Conservation (phyloP, 148 eudicot genomes). For the Hydrangea macrophylla region DNA sequence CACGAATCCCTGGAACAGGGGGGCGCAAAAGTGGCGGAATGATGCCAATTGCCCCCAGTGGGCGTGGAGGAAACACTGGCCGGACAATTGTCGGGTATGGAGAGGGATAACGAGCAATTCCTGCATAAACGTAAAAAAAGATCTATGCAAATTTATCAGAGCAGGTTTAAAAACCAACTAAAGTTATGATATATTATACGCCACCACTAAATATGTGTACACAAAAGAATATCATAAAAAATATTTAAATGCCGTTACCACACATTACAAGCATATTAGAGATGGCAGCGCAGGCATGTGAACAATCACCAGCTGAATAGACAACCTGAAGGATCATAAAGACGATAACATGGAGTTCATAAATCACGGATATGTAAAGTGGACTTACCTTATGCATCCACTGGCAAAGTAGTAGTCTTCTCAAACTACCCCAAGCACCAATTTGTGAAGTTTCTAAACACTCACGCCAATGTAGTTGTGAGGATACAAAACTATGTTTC, state of each 20-base stretch:
- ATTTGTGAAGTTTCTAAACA: constrained; percentile 45
- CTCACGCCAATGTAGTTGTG: constrained; percentile 36
- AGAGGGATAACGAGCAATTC: constrained; percentile 68
- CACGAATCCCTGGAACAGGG: constrained; percentile 61
- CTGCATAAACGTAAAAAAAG: constrained; percentile 54
- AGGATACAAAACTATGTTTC: constrained; percentile 34
- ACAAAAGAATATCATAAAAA: constrained; percentile 20
- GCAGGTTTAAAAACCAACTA: constrained; percentile 22
- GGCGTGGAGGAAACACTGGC: constrained; percentile 63
- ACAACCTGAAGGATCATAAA: constrained; percentile 63
- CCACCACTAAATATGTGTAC: background rate
- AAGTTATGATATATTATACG: background rate
- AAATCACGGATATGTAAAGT: constrained; percentile 44
- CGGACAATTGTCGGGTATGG: constrained; percentile 49
- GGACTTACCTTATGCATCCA: constrained; percentile 79
- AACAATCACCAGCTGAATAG: constrained; percentile 79
- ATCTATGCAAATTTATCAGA: constrained; percentile 73
- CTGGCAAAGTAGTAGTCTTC: constrained; percentile 51
- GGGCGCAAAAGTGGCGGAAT: constrained; percentile 62
- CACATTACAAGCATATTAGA: constrained; percentile 70
- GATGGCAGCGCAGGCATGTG: constrained; percentile 70
- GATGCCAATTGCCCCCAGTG: constrained; percentile 46
- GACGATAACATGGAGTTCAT: constrained; percentile 44
- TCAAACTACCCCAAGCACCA: constrained; percentile 62
- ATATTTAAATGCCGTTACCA: constrained; percentile 51